Percentiles rank a stretch among this genome's conserved stretches.
Conservation (phyloP, 495 filamentous ascomycete species). For the Cercophora newfieldiana region DNA sequence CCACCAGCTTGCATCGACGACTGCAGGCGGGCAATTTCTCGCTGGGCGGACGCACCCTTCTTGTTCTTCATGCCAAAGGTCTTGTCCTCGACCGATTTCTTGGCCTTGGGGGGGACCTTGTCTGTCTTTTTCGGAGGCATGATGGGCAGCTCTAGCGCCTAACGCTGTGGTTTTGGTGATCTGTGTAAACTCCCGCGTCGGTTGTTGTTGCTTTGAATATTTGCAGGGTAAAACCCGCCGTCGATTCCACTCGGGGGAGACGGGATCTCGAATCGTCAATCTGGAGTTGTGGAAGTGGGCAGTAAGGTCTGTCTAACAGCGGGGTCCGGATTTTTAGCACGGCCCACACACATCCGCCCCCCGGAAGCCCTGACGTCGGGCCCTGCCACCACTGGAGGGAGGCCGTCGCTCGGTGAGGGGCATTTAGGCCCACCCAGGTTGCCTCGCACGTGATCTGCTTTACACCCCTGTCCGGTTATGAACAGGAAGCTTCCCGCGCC, state of each 20-base stretch:
- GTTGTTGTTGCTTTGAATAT: conserved; percentile 4
- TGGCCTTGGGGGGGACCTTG: conserved; percentile 43
- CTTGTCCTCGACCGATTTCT: conserved; percentile 81
- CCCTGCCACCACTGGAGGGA: too few relatives aligned
- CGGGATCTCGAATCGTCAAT: conserved; percentile 26
- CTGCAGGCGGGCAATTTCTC: conserved; percentile 78
- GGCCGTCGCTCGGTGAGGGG: not conserved
- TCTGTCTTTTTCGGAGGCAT: conserved; percentile 92
- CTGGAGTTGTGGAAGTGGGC: conserved; percentile 14
- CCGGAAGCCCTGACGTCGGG: conserved; percentile 29
- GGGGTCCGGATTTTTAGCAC: conserved; percentile 1
- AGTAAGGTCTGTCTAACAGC: conserved; percentile 17
- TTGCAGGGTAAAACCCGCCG: conserved; percentile 22
- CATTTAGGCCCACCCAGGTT: conserved; percentile 12
- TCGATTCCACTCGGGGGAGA: conserved; percentile 22
- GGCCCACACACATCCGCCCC: conserved; percentile 17
- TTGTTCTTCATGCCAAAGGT: conserved; percentile 99
- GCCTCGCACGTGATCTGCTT: conserved; percentile 1
- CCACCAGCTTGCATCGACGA: conserved; percentile 69
- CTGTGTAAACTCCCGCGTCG: not conserved
- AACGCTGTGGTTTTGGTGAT: not conserved
- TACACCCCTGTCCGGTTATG: not conserved
- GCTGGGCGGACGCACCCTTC: conserved; percentile 89
- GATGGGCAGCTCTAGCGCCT: conserved; percentile 37
- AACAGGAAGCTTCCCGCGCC: not conserved